These are phyloP conservation scores for Nemania sp. DNA, from an alignment of 2,329 filamentous ascomycete species.

Conservation along the genomic window DNA sequence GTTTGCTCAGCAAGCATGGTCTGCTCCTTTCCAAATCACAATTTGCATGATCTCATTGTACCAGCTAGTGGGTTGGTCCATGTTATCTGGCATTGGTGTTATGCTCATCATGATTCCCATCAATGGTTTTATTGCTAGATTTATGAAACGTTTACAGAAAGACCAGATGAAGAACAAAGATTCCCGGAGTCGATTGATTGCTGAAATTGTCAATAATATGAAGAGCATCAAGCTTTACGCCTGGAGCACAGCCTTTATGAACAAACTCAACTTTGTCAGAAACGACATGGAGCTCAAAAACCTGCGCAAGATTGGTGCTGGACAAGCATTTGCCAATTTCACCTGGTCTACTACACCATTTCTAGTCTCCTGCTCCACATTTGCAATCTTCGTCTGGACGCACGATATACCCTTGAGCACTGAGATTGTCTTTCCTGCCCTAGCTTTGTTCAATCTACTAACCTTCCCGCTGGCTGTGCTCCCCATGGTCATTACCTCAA, in stretches of 20 bases:
- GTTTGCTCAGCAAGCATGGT: constrained; percentile 95
- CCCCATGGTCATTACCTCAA: constrained; percentile 97
- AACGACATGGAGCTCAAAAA: constrained; percentile 97
- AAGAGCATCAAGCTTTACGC: constrained; percentile 99
- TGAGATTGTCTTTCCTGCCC: constrained; percentile 93
- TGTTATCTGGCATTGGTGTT: constrained; percentile 92
- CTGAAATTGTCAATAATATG: constrained; percentile 99
- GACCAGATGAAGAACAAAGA: constrained; percentile 99
- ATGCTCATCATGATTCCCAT: constrained; percentile 99
- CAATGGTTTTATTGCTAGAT: constrained; percentile 88
- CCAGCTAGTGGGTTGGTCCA: constrained; percentile 91
- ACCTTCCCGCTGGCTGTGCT: constrained; percentile 94
- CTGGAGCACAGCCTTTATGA: constrained; percentile 97
- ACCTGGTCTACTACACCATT: constrained; percentile 99
- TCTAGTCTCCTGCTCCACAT: constrained; percentile 96
- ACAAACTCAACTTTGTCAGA: constrained; percentile 93
- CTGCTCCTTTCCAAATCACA: constrained; percentile 94
- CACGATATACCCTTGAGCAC: constrained; percentile 85
- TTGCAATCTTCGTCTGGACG: constrained; percentile 91
- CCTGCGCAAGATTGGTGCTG: constrained; percentile 92
- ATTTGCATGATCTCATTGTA: constrained; percentile 97
- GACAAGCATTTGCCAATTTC: constrained; percentile 94
- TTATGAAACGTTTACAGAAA: constrained; percentile 96
- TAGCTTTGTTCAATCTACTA: constrained; percentile 92
- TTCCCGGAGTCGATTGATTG: constrained; percentile 89